phyloP scores from a whole-genome alignment of 495 filamentous ascomycete genomes.

The Neurospora hispaniola region DNA sequence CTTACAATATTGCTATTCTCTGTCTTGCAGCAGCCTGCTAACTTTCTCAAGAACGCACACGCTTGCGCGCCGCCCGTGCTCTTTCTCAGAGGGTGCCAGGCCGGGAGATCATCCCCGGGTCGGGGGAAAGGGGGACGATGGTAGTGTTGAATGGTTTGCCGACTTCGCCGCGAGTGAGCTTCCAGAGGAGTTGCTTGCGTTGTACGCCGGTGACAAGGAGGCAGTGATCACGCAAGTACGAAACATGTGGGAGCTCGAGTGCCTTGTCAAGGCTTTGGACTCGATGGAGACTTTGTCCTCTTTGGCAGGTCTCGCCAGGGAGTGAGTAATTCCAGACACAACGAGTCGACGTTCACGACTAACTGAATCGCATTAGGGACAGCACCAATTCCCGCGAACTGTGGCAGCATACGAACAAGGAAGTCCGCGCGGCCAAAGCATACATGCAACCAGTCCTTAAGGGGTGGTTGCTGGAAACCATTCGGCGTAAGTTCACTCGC shows the following conservation, averaged over 20 bases:
- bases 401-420: constrained; percentile 28
- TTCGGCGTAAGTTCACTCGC: constrained; percentile 20
- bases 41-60: constrained; percentile 32
- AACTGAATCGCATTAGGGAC: constrained; percentile 12
- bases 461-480: constrained; percentile 30
- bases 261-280: constrained; percentile 54
- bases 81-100: constrained; percentile 42
- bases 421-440: constrained; percentile 30
- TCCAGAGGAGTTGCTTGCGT: constrained; percentile 24
- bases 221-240: constrained; percentile 43
- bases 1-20: background rate
- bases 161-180: constrained; percentile 25
- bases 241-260: constrained; percentile 64
- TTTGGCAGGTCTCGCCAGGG: constrained; percentile 30
- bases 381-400: constrained; percentile 28
- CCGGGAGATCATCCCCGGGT: constrained; percentile 25
- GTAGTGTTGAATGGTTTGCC: constrained; percentile 31
- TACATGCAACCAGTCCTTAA: constrained; percentile 36
- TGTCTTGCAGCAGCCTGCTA: constrained; percentile 17
- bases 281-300: constrained; percentile 47
- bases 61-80: constrained; percentile 55
- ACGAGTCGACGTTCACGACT: background rate
- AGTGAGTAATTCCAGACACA: constrained; percentile 21
- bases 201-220: constrained; percentile 22
- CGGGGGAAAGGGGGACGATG: constrained; percentile 12